These are phyloP conservation scores for Aspergillus indologenus DNA, from an alignment of 495 filamentous ascomycete genomes.

Conservation along the genomic window DNA sequence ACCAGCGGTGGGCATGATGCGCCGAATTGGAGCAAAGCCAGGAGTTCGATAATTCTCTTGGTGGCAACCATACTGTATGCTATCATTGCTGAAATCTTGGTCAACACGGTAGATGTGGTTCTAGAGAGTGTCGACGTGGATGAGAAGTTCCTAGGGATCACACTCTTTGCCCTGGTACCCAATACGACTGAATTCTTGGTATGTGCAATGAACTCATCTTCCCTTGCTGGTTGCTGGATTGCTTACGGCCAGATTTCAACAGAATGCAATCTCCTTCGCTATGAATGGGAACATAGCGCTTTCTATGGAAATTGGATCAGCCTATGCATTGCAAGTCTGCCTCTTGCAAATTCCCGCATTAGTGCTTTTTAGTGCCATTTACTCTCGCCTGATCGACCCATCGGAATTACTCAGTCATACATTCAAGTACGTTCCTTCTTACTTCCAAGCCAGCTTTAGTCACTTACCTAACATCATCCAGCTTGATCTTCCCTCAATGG, in stretches of 20 bases:
- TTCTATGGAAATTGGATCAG: slow-evolving; percentile 98
- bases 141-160: slow-evolving; percentile 97
- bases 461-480: slow-evolving; percentile 28
- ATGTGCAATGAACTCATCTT: slow-evolving; percentile 30
- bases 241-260: slow-evolving; percentile 31
- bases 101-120: slow-evolving; percentile 94
- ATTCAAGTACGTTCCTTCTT: slow-evolving; percentile 58
- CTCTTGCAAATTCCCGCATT: slow-evolving; percentile 94
- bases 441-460: background rate
- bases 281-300: slow-evolving; percentile 99
- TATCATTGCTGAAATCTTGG: slow-evolving; percentile 92
- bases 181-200: slow-evolving; percentile 98
- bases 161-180: slow-evolving; percentile 92
- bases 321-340: slow-evolving; percentile 95
- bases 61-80: slow-evolving; percentile 91
- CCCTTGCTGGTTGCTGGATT: background rate
- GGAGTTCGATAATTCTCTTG: slow-evolving; percentile 85
- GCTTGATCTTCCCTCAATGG: slow-evolving; percentile 97
- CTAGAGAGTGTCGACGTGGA: slow-evolving; percentile 85
- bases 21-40: slow-evolving; percentile 92
- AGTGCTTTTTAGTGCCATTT: slow-evolving; percentile 82
- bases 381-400: slow-evolving; percentile 46
- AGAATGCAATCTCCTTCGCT: slow-evolving; percentile 98
- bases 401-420: slow-evolving; percentile 68
- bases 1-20: slow-evolving; percentile 84